Conservation (phyloP, 129 eudicot genomes). For the Flaveria ramosissima region DNA sequence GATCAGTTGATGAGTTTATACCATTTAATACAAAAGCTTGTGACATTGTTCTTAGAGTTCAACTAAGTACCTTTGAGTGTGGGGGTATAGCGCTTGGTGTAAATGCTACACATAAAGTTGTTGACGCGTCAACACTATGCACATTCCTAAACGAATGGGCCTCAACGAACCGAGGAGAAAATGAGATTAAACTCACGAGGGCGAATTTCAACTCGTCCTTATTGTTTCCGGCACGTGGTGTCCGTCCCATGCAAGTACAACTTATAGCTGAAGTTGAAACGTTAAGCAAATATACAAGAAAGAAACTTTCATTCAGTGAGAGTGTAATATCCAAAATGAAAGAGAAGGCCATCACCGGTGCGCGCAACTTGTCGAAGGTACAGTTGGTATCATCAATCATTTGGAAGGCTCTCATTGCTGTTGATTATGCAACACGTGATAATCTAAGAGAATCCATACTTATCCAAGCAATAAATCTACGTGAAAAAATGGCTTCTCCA, state of each 20-base stretch:
- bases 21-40: neutral
- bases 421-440: neutral
- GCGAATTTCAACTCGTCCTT: slow-evolving; percentile 7
- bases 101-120: neutral
- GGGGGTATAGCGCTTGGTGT: slow-evolving; percentile 17
- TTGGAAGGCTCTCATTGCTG: neutral
- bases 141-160: slow-evolving; percentile 14
- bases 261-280: neutral
- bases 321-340: neutral
- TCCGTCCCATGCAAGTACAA: neutral
- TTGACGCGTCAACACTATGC: neutral
- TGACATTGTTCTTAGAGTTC: slow-evolving; percentile 3
- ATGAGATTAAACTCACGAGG: neutral
- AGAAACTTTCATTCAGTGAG: neutral
- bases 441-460: neutral
- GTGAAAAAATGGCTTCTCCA: neutral
- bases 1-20: neutral
- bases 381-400: neutral
- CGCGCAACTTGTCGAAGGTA: neutral
- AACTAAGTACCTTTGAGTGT: slow-evolving; percentile 14
- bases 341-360: neutral
- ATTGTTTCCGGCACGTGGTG: neutral
- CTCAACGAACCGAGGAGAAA: neutral
- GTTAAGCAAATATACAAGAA: too few relatives aligned
- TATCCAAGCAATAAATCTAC: neutral